A percentile compares a stretch with the other conserved stretches of the same genome.
Conservation (phyloP, 2,329 filamentous ascomycete genomes). For the Fulvia fulva region DNA sequence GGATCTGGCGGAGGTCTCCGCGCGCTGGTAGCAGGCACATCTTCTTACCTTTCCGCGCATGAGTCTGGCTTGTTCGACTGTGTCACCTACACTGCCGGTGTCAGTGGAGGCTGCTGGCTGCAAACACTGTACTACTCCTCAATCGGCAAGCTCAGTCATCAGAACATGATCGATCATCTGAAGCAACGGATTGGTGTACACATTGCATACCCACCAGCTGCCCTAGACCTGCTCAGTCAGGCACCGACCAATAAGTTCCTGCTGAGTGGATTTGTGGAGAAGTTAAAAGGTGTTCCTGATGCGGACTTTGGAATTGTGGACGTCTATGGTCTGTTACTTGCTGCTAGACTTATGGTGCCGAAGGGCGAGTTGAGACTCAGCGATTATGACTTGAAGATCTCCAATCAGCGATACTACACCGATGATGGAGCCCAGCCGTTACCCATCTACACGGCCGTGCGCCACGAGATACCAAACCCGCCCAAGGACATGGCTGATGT, state of each 20-base stretch:
- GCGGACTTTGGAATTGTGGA: constrained; percentile 89
- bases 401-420: constrained; percentile 74
- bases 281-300: constrained; percentile 74
- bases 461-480: constrained; percentile 82
- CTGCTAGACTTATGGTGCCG: constrained; percentile 78
- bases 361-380: constrained; percentile 76
- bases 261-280: constrained; percentile 83
- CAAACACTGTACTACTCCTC: constrained; percentile 84
- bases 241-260: constrained; percentile 92
- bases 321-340: constrained; percentile 81
- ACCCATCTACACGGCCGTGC: constrained; percentile 91
- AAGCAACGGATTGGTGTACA: constrained; percentile 82
- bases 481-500: constrained; percentile 34
- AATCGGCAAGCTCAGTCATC: constrained; percentile 64
- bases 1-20: constrained; percentile 88
- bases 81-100: constrained; percentile 88
- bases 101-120: constrained; percentile 95
- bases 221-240: constrained; percentile 74
- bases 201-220: constrained; percentile 85
- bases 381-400: constrained; percentile 80
- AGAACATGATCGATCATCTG: constrained; percentile 73
- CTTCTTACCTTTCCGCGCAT: constrained; percentile 77
- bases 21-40: constrained; percentile 84
- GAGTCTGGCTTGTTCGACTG: constrained; percentile 91
- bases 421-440: constrained; percentile 76